Evolutionary conservation across 2,329 filamentous ascomycete genomes (phyloP).

Genomic region (Huntiella omanensis): DNA sequence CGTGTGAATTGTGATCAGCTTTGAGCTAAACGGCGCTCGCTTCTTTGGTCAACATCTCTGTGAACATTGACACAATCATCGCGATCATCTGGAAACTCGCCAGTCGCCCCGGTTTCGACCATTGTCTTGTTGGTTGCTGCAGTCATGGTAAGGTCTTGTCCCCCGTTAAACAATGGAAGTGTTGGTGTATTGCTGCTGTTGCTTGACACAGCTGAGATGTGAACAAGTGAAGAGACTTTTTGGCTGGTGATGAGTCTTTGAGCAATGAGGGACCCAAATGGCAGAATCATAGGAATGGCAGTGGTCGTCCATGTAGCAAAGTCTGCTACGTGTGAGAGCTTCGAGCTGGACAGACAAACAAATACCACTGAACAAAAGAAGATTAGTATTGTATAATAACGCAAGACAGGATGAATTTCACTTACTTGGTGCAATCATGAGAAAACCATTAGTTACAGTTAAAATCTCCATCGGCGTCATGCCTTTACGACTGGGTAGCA

Average conservation of each 20-base stretch:
- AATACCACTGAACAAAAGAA: neutral
- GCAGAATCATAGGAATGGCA: neutral
- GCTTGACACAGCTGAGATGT: slow-evolving; percentile 13
- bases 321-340: neutral
- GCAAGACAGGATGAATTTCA: neutral
- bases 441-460: slow-evolving; percentile 33
- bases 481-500: slow-evolving; percentile 24
- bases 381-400: neutral
- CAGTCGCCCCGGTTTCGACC: neutral
- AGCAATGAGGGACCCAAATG: neutral
- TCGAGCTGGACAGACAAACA: neutral
- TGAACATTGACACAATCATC: neutral
- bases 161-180: too few species aligned
- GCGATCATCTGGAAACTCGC: neutral
- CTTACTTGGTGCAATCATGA: slow-evolving; percentile 38
- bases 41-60: neutral
- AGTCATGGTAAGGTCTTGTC: too few species aligned
- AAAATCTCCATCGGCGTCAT: slow-evolving; percentile 35
- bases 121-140: neutral
- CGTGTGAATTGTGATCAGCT: too few species aligned
- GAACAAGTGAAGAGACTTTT: neutral
- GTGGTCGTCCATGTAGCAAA: neutral
- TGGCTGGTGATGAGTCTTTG: neutral
- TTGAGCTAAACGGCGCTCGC: neutral
- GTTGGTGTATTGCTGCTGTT: too few species aligned